These are phyloP conservation scores for Pleurotus djamor DNA, from an alignment of 768 basidiomycete species.

Conservation along the genomic window DNA sequence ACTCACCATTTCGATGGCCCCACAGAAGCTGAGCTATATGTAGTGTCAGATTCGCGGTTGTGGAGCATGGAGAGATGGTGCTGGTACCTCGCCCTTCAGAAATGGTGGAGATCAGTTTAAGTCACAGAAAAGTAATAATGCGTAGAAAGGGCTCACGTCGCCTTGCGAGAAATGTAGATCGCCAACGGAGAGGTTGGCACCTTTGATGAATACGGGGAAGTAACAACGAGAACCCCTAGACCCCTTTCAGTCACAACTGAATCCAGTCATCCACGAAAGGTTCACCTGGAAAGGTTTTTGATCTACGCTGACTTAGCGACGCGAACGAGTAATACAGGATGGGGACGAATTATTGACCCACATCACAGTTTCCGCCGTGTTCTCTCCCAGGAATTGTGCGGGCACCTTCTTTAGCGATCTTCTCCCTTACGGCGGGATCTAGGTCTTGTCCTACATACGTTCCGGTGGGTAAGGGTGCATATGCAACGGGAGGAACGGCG, in stretches of 20 bases:
- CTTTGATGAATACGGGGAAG: slow-evolving; percentile 75
- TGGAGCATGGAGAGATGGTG: background rate
- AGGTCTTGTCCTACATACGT: slow-evolving; percentile 73
- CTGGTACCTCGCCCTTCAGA: slow-evolving; percentile 52
- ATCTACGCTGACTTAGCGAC: slow-evolving; percentile 39
- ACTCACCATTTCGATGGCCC: slow-evolving; percentile 72
- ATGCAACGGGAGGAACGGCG: slow-evolving; percentile 64
- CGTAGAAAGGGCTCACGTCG: slow-evolving; percentile 37
- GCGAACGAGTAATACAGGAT: background rate
- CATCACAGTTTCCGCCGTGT: slow-evolving; percentile 79
- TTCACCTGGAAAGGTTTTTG: slow-evolving; percentile 66
- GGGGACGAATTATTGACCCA: slow-evolving; percentile 23
- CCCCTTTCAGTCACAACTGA: background rate
- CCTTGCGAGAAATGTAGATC: slow-evolving; percentile 82
- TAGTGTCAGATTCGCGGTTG: background rate
- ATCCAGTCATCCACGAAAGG: background rate
- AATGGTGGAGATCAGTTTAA: background rate
- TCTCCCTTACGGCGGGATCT: slow-evolving; percentile 37
- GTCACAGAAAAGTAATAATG: background rate
- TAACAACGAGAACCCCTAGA: slow-evolving; percentile 66
- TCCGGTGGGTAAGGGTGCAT: slow-evolving; percentile 55
- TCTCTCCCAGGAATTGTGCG: slow-evolving; percentile 77
- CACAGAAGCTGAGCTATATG: slow-evolving; percentile 65
- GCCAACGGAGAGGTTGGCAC: slow-evolving; percentile 76
- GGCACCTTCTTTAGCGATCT: slow-evolving; percentile 65